These are phyloP conservation scores for Massariosphaeria phaeospora DNA, from an alignment of 495 filamentous ascomycete genomes.

Conservation along the genomic window DNA sequence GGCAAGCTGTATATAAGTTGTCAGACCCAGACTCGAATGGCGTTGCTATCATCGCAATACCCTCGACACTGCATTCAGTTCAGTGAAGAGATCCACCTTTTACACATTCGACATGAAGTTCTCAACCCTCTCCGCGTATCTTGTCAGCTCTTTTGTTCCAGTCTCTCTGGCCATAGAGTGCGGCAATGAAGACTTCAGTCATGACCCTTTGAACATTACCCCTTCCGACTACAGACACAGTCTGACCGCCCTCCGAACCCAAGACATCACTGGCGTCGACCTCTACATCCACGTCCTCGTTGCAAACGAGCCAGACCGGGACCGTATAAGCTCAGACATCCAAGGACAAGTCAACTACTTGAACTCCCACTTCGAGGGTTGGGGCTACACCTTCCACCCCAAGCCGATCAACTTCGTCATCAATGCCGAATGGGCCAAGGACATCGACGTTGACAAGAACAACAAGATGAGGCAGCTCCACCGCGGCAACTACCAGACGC, in stretches of 20 bases:
- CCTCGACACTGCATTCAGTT: background rate
- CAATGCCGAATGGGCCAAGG: constrained; percentile 22
- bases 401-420: constrained; percentile 12
- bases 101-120: constrained; percentile 19
- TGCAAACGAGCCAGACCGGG: background rate
- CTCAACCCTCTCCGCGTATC: constrained; percentile 6
- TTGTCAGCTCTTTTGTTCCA: too few relatives aligned
- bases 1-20: too few relatives aligned
- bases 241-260: constrained; percentile 9
- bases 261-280: constrained; percentile 15
- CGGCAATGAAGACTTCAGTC: constrained; percentile 12
- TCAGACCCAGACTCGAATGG: background rate
- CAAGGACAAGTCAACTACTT: constrained; percentile 20
- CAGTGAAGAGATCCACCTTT: too few relatives aligned
- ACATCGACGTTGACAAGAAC: constrained; percentile 6
- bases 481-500: constrained; percentile 56
- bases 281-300: constrained; percentile 28
- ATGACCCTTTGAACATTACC: constrained; percentile 16
- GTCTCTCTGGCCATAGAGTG: background rate
- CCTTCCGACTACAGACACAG: background rate
- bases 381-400: constrained; percentile 28
- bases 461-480: constrained; percentile 43
- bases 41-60: background rate
- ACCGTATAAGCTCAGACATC: background rate
- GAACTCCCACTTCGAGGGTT: constrained; percentile 20